Evolutionary conservation across 2,329 filamentous ascomycete genomes (phyloP).

Genomic region (Stagonosporopsis cucurbitacearum): DNA sequence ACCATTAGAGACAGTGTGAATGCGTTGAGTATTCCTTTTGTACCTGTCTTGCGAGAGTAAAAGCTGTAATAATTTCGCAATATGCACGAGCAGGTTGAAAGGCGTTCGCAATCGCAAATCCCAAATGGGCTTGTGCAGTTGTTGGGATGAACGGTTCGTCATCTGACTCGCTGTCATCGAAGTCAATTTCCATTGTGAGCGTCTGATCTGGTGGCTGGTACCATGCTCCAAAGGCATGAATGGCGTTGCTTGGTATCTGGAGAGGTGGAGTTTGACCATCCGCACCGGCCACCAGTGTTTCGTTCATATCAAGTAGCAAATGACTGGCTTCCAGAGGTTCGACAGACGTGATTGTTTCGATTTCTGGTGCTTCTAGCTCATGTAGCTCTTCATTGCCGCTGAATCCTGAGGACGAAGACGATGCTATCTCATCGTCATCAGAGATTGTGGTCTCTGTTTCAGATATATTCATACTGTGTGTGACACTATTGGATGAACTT

Average conservation of each 20-base stretch:
- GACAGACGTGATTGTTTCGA: neutral
- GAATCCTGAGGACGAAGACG: neutral
- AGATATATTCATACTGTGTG: constrained; percentile 14
- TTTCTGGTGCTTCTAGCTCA: neutral
- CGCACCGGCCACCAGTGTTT: neutral
- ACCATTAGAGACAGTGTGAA: neutral
- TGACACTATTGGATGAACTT: neutral
- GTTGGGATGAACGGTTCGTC: constrained; percentile 8
- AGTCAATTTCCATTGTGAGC: neutral
- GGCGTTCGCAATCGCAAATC: neutral
- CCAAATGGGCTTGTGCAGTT: neutral
- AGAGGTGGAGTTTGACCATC: neutral
- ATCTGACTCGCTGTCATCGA: constrained; percentile 8
- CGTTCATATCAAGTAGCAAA: neutral
- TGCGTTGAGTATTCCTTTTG: neutral
- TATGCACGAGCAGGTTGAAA: constrained; percentile 9
- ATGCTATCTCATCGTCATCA: neutral
- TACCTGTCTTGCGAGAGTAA: constrained; percentile 8
- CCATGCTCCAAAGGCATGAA: constrained; percentile 15
- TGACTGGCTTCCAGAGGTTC: neutral
- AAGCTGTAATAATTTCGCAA: constrained; percentile 9
- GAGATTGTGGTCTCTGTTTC: constrained; percentile 2
- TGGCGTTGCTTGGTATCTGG: neutral
- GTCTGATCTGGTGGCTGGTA: constrained; percentile 7
- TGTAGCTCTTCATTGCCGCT: neutral